Evolutionary conservation across 192 early-diverging fungal genomes (phyloP), one percentile per base, ranked within the genome.

Genomic region (Coemansia reversa): DNA sequence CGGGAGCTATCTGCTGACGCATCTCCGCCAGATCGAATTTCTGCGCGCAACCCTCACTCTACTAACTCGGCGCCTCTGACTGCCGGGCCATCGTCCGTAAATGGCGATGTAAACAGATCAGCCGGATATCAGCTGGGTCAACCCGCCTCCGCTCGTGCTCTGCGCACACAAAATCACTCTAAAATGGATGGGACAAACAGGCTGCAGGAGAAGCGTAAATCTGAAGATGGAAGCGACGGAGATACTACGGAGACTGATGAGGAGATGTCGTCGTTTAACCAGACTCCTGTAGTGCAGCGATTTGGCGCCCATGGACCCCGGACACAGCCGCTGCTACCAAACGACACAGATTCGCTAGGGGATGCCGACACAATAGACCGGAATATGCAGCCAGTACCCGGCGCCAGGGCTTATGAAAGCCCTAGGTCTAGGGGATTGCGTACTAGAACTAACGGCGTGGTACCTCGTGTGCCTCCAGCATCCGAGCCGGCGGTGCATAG

Each of bases 161-260:
- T 50, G 2, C 32, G 61, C 27, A 19, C 55, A 39, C 55, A 53
- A 9, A 45, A 47, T 22, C 27, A 48, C 8, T 14, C 52, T 27
- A 25, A 35, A 23, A 32, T 12, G 6, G 5, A 8, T 39, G 62
- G 23, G 29, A 5, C 45, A 23, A 24, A 48, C 42, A 23, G 56
- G 18, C 20, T 27, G 2, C 33, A 51, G 11, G 23, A 65, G 42
- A 22, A 20, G 16, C 63, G 55, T 18, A 22, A 19, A 1, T 20
- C 22, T 16, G 29, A 49, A 28, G 35, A 35, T 25, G 55, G 52
- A 20, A 70, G 74, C 63, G 55, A 50, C 23, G 62, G 70, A n/a
- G 66, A 72, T 16, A 62, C 69, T 1, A 69, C 75, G 4, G 59
- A 71, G 20, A 72, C 69, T 3, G 75, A 72, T 20, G 75, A 77